phyloP scores from a whole-genome alignment of 257 asterid species.

The Plantago major region DNA sequence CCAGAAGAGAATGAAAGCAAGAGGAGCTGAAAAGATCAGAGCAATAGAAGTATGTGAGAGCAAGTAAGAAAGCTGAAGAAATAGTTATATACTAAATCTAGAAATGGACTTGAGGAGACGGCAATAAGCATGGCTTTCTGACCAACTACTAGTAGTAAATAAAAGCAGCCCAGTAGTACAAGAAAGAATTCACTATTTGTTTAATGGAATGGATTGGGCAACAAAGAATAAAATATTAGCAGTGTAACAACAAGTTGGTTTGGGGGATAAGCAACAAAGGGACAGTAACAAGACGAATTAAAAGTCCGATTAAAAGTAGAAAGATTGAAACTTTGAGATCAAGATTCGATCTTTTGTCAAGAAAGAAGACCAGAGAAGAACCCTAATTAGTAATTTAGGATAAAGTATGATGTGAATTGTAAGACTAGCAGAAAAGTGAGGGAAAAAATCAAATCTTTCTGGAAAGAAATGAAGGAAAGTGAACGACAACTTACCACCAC shows the following conservation, averaged over 20 bases:
- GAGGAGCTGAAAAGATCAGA: conserved; percentile 29
- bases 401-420: conserved; percentile 24
- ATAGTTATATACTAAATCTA: conserved; percentile 4
- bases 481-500: conserved; percentile 29
- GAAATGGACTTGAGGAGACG: conserved; percentile 25
- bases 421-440: conserved; percentile 23
- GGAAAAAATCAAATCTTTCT: conserved; percentile 15
- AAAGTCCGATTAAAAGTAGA: conserved; percentile 24
- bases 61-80: conserved; percentile 7
- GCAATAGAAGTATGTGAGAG: conserved; percentile 31
- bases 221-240: conserved; percentile 19
- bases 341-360: conserved; percentile 11
- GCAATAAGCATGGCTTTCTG: conserved; percentile 24
- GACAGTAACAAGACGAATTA: conserved; percentile 20
- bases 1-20: conserved; percentile 22
- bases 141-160: conserved; percentile 26
- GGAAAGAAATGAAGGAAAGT: conserved; percentile 20
- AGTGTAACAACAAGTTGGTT: conserved; percentile 25
- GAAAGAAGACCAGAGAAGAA: conserved; percentile 8
- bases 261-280: conserved; percentile 42
- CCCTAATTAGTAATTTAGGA: background rate
- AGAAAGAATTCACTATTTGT: background rate
- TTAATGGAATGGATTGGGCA: no score
- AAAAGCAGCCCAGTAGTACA: conserved; percentile 15
- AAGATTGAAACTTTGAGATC: conserved; percentile 25